Conservation (phyloP, 2,329 filamentous ascomycete genomes). For the Fusarium mangiferae region DNA sequence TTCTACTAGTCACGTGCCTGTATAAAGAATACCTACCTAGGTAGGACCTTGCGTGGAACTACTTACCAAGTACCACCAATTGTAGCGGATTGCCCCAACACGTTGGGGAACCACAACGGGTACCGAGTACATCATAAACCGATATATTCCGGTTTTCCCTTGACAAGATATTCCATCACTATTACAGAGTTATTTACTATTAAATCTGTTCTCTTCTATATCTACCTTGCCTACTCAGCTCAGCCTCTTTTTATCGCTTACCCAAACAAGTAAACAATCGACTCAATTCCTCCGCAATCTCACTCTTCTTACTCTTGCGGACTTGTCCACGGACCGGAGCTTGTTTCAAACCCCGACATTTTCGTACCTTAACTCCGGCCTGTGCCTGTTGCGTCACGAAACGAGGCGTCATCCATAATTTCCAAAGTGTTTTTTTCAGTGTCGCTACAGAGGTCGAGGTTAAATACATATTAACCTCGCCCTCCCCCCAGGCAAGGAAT, state of each 20-base stretch:
- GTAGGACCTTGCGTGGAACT: too few relatives aligned
- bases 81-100: conserved; percentile 40
- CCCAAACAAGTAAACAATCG: conserved; percentile 26
- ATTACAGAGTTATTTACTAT: not conserved
- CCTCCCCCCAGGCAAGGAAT: conserved; percentile 51
- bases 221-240: not conserved
- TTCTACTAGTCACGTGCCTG: not conserved
- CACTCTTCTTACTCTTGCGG: conserved; percentile 20
- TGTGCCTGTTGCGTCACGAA: conserved; percentile 21
- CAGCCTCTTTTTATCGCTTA: not conserved
- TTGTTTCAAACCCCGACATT: conserved; percentile 35
- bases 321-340: conserved; percentile 34
- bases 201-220: not conserved
- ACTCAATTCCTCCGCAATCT: conserved; percentile 7
- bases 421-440: conserved; percentile 18
- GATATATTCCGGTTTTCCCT: conserved; percentile 41
- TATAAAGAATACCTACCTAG: too few relatives aligned
- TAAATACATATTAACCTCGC: conserved; percentile 32
- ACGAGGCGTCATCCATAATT: conserved; percentile 42
- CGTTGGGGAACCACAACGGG: conserved; percentile 36
- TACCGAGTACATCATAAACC: conserved; percentile 35
- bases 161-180: not conserved
- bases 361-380: conserved; percentile 42
- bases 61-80: conserved; percentile 34
- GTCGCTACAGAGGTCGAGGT: conserved; percentile 35